Base-by-base conservation (phyloP, 2,329 filamentous ascomycete genomes). In the Tympanopsis confertula region DNA sequence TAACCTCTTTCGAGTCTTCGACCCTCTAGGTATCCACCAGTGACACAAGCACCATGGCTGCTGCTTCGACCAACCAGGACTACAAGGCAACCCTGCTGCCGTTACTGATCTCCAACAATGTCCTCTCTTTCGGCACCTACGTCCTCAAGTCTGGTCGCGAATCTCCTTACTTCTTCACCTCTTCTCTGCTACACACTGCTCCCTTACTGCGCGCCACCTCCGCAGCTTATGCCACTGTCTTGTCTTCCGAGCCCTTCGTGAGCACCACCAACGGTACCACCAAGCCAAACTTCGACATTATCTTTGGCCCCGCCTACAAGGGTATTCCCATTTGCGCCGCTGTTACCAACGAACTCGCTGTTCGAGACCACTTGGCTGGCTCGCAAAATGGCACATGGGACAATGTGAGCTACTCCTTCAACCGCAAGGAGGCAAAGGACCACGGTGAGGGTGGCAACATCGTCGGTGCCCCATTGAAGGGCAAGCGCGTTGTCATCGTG, bases 91-190 rank as follows among this genome's bases (percentile, higher is more conserved):
- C 50, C 41, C 67, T 72, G 40, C 57, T 72, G 42, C 49, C 58
- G 44, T 56, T 62, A 42, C 65, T 64, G 44, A 56, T 69, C 33
- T 52, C 54, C 17, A 59, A 60, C 42, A 56, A 57, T 37, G 65
- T 67, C 41, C 60, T 72, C 36, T 66, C 62, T 43, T 71, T 71
- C 49, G 68, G 68, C 50, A 66, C 64, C 41, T 71, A 66, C 59
- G 74, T 63, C 10, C 65, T 81, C 44, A 81, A 81, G 56, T 80
- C 75, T 38, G 70, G 72, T 49, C 74, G 76, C 46, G 56, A 61
- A 47, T 78, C 73, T 13, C 77, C 76, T 39, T 81, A 81, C 64
- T 81, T 81, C 61, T 76, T 82, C 66, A 81, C 77, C 54, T 75
- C 74, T 38, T 73, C 74, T 38, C 68, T 75, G 42, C 74, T 81